Percentiles rank a stretch among this genome's conserved stretches.
Conservation (phyloP, 768 basidiomycete genomes). For the Tremella yokohamensis region DNA sequence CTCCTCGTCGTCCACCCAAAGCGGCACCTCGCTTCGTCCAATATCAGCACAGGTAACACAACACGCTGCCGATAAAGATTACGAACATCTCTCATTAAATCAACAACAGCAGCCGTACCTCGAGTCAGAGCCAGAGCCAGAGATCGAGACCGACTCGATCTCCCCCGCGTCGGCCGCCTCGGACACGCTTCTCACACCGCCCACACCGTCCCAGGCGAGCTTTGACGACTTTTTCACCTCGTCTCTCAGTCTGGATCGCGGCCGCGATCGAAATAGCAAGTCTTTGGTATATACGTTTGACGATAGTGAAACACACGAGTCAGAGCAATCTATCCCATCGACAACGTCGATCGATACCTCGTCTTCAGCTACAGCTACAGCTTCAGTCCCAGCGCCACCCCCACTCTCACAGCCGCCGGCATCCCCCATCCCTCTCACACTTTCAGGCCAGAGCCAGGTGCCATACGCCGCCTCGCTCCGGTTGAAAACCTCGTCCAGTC, state of each 20-base stretch:
- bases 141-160: no score
- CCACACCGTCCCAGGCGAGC: background rate
- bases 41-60: no score
- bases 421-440: background rate
- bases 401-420: background rate
- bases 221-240: constrained; percentile 2
- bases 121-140: no score
- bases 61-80: no score
- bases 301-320: no score
- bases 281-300: background rate
- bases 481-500: constrained; percentile 6
- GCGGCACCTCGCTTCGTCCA: no score
- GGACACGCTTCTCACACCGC: background rate
- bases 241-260: no score
- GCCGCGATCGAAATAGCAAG: background rate
- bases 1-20: no score
- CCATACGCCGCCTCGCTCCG: constrained; percentile 22
- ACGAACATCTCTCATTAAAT: no score
- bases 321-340: no score
- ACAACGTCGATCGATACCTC: background rate
- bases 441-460: no score
- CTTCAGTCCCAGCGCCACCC: background rate
- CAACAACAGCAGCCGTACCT: no score
- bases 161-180: background rate
- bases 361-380: background rate